Evolutionary conservation across 371 early-diverging fungal species (phyloP).

Genomic region (Apophysomyces variabilis): DNA sequence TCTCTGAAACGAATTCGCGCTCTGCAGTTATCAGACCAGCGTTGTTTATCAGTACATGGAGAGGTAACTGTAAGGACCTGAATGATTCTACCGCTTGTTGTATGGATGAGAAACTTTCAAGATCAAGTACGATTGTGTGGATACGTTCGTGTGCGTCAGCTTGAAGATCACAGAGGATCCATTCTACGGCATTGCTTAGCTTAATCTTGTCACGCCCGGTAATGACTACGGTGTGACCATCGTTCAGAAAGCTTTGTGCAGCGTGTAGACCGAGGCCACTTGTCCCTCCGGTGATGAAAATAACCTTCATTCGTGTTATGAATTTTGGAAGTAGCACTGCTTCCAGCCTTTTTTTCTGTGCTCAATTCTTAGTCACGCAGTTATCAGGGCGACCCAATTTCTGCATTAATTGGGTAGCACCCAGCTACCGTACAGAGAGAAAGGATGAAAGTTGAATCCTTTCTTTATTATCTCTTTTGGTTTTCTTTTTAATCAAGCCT

Average conservation of each 20-base stretch:
- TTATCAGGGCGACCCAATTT: no score
- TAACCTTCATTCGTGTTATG: not conserved
- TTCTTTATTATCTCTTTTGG: no score
- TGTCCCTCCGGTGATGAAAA: conserved; percentile 50
- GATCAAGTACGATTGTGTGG: conserved; percentile 28
- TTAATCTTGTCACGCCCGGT: conserved; percentile 35
- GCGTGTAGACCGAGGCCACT: conserved; percentile 38
- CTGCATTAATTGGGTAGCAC: not conserved
- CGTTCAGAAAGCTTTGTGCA: conserved; percentile 30
- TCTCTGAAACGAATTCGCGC: conserved; percentile 16
- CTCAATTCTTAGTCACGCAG: no score
- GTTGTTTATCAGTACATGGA: conserved; percentile 41
- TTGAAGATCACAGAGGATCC: conserved; percentile 17
- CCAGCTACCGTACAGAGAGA: no score
- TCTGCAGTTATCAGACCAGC: conserved; percentile 27
- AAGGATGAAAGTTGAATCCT: no score
- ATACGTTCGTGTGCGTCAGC: conserved; percentile 11
- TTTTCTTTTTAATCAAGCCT: no score
- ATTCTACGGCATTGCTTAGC: conserved; percentile 19
- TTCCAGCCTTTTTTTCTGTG: no score
- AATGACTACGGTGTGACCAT: conserved; percentile 42
- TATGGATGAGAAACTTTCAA: conserved; percentile 28
- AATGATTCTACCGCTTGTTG: conserved; percentile 24
- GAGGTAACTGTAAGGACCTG: conserved; percentile 22
- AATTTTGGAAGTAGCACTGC: no score